A percentile compares a stretch with the other conserved stretches of the same genome.
phyloP scores from a whole-genome alignment of 1,139 yeast species.

The Saccharomycopsis phalli region DNA sequence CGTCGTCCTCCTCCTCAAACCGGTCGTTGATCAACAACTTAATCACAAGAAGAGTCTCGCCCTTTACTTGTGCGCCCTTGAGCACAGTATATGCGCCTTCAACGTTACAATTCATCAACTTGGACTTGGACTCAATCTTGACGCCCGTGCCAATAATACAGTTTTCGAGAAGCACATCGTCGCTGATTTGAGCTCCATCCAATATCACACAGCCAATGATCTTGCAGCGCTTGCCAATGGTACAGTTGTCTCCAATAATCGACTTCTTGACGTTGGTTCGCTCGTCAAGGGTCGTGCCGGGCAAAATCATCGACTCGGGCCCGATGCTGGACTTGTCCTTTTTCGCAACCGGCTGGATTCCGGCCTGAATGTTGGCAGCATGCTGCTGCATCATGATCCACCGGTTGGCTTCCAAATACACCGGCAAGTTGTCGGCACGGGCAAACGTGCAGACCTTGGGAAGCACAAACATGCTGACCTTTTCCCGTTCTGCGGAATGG shows the following conservation, averaged over 20 bases:
- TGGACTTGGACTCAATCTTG: constrained; percentile 48
- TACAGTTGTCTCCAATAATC: constrained; percentile 69
- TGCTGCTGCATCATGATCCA: constrained; percentile 45
- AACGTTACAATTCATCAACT: constrained; percentile 69
- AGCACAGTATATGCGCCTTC: constrained; percentile 70
- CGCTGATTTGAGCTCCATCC: constrained; percentile 64
- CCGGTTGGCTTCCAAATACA: constrained; percentile 88
- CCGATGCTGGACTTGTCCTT: constrained; percentile 75
- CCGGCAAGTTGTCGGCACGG: constrained; percentile 68
- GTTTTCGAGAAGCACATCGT: constrained; percentile 74
- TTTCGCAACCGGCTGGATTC: constrained; percentile 21
- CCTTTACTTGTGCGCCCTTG: constrained; percentile 58
- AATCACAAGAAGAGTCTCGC: constrained; percentile 69
- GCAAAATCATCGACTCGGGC: constrained; percentile 72
- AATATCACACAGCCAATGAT: constrained; percentile 78
- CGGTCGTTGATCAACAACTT: constrained; percentile 29
- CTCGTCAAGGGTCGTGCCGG: constrained; percentile 53
- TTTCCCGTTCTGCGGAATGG: constrained; percentile 51
- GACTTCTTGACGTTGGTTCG: constrained; percentile 79
- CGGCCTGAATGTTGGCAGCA: constrained; percentile 25
- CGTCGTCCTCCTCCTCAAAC: constrained; percentile 32
- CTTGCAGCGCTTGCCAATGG: constrained; percentile 77
- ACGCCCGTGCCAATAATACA: constrained; percentile 75
- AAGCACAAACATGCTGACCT: constrained; percentile 54
- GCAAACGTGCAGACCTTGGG: constrained; percentile 63